A percentile compares a stretch with the other conserved stretches of the same genome.
Conservation (phyloP, 768 basidiomycete genomes). For the Mycena rosella region DNA sequence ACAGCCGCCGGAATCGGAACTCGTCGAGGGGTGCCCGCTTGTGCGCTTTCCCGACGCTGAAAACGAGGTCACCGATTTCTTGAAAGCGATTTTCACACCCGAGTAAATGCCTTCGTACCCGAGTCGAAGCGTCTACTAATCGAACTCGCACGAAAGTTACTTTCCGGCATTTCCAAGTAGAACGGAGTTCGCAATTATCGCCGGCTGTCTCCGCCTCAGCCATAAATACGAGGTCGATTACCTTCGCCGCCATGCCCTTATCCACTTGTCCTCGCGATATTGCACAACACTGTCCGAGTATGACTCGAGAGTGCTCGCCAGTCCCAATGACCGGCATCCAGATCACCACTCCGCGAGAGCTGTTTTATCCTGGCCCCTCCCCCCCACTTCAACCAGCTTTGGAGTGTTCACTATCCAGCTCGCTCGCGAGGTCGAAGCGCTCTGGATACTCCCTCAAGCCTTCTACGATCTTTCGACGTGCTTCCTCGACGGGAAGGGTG, state of each 20-base stretch:
- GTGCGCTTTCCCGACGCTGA: background rate
- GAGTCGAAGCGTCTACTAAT: too few species aligned
- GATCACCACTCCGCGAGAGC: too few species aligned
- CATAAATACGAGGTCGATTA: constrained; percentile 19
- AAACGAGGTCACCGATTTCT: background rate
- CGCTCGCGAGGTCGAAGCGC: constrained; percentile 6
- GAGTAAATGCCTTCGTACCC: background rate
- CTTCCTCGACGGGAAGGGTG: background rate
- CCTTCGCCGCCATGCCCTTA: constrained; percentile 19
- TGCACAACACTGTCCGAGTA: background rate
- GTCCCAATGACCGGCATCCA: background rate
- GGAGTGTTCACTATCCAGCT: background rate
- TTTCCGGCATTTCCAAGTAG: too few species aligned
- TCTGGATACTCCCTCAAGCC: constrained; percentile 10
- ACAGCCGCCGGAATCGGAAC: constrained; percentile 7
- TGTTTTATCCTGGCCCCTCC: too few species aligned
- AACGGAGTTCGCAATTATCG: too few species aligned
- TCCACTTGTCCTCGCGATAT: constrained; percentile 2
- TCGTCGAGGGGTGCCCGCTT: background rate
- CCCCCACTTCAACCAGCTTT: background rate
- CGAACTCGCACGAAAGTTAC: background rate
- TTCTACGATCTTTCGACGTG: background rate
- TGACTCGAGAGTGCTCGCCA: background rate
- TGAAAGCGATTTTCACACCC: background rate
- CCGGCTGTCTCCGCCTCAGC: constrained; percentile 27